phyloP scores from a whole-genome alignment of 2,329 filamentous ascomycete species.

The Calonectria leucothoes region DNA sequence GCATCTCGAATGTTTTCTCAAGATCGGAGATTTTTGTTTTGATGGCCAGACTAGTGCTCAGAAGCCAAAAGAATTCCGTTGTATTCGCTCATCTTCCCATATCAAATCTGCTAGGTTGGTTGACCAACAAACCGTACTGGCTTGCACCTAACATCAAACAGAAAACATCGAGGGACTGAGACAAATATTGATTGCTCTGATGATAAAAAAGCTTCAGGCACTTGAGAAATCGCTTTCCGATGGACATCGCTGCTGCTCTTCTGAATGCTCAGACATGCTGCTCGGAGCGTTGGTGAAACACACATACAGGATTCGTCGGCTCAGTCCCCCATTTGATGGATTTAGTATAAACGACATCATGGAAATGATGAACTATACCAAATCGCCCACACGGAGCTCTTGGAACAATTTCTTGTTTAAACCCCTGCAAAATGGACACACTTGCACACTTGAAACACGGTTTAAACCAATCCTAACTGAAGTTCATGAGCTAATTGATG shows the following conservation, averaged over 20 bases:
- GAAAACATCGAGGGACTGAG: conserved; percentile 2
- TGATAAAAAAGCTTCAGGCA: not conserved
- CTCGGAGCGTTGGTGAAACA: not conserved
- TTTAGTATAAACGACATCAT: not conserved
- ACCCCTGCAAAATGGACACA: not conserved
- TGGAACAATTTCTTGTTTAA: not conserved
- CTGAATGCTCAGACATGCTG: conserved; percentile 11
- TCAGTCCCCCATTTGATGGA: conserved; percentile 1
- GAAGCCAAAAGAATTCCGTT: not conserved
- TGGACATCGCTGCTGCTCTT: not conserved
- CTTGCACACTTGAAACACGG: not conserved
- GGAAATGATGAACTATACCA: not conserved
- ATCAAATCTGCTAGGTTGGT: not conserved
- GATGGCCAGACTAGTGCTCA: not conserved
- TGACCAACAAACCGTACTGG: not conserved
- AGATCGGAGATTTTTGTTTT: not conserved
- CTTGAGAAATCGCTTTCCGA: not conserved
- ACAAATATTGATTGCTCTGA: not conserved
- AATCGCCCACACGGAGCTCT: not conserved
- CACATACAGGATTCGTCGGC: not conserved
- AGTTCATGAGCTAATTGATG: not conserved
- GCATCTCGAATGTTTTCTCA: conserved; percentile 2
- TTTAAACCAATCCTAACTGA: not conserved
- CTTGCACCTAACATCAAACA: not conserved
- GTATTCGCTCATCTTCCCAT: not conserved